These are phyloP conservation scores for Alternaria ventricosa DNA, from an alignment of 2,329 filamentous ascomycete species.

Conservation along the genomic window DNA sequence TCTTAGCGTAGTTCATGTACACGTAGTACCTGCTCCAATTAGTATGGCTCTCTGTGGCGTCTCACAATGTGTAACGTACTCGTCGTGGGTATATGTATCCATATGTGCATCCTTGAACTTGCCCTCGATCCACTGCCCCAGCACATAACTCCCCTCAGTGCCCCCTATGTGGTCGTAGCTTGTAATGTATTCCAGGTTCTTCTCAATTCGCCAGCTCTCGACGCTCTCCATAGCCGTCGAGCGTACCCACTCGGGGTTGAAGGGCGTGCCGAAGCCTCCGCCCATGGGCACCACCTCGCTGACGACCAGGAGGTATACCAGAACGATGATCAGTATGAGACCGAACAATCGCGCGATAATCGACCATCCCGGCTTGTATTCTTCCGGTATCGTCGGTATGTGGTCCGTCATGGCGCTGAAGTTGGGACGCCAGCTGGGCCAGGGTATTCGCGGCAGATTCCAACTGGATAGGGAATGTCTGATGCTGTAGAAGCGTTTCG, in stretches of 20 bases:
- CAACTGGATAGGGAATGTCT: constrained; percentile 65
- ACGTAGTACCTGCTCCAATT: constrained; percentile 67
- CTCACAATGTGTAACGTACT: constrained; percentile 49
- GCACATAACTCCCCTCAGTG: constrained; percentile 88
- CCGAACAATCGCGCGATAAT: constrained; percentile 77
- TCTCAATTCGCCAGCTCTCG: constrained; percentile 67
- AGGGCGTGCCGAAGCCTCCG: constrained; percentile 66
- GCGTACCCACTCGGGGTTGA: constrained; percentile 83
- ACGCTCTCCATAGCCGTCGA: constrained; percentile 76
- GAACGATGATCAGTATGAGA: constrained; percentile 73
- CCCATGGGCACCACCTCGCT: constrained; percentile 80
- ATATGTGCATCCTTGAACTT: constrained; percentile 75
- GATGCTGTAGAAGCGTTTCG: constrained; percentile 63
- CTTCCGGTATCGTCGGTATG: constrained; percentile 54
- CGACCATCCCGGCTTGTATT: constrained; percentile 64
- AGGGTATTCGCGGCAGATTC: constrained; percentile 54
- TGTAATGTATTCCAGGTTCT: constrained; percentile 78
- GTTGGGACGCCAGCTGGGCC: constrained; percentile 33
- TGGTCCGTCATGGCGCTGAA: constrained; percentile 42
- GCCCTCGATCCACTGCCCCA: constrained; percentile 83
- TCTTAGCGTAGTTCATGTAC: constrained; percentile 88
- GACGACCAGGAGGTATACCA: constrained; percentile 85
- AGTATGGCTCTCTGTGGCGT: constrained; percentile 11
- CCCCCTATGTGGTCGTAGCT: constrained; percentile 89
- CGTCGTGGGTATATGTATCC: constrained; percentile 76